A percentile compares a stretch with the other conserved stretches of the same genome.
These are phyloP conservation scores for Penicillium coprophilum DNA, from an alignment of 495 filamentous ascomycete species.

Conservation along the genomic window DNA sequence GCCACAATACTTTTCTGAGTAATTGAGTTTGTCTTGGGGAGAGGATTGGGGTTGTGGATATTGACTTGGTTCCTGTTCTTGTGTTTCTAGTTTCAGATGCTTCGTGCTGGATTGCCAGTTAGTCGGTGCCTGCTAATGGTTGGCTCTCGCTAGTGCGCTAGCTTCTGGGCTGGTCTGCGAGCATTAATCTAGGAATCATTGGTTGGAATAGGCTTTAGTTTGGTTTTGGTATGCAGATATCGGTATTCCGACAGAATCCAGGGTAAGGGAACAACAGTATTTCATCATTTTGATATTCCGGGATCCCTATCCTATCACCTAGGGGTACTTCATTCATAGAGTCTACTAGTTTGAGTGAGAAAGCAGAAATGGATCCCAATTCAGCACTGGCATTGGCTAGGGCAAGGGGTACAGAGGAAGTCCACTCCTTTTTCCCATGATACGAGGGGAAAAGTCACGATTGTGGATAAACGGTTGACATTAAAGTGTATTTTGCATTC, in stretches of 20 bases:
- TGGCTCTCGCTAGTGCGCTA: not conserved
- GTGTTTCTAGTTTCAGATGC: not conserved
- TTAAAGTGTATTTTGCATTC: conserved; percentile 26
- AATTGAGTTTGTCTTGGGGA: not conserved
- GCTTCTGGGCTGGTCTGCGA: too few species aligned
- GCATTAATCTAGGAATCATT: too few species aligned
- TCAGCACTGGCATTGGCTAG: too few species aligned
- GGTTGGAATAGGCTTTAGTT: too few species aligned
- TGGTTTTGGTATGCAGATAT: not conserved
- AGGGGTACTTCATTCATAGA: not conserved
- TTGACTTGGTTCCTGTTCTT: conserved; percentile 1
- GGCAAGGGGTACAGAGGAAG: not conserved
- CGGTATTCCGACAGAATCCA: not conserved
- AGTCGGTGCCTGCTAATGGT: not conserved
- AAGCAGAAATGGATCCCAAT: too few species aligned
- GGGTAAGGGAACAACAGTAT: too few species aligned
- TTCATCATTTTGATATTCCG: too few species aligned
- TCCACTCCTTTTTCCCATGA: not conserved
- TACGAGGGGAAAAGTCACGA: not conserved
- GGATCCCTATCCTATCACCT: not conserved
- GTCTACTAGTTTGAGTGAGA: too few species aligned
- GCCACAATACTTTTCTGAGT: not conserved
- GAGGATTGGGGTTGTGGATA: not conserved
- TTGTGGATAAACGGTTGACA: not conserved
- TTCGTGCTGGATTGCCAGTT: not conserved